Base-by-base conservation (phyloP, 768 basidiomycete species). In the Fibroporia radiculosa region DNA sequence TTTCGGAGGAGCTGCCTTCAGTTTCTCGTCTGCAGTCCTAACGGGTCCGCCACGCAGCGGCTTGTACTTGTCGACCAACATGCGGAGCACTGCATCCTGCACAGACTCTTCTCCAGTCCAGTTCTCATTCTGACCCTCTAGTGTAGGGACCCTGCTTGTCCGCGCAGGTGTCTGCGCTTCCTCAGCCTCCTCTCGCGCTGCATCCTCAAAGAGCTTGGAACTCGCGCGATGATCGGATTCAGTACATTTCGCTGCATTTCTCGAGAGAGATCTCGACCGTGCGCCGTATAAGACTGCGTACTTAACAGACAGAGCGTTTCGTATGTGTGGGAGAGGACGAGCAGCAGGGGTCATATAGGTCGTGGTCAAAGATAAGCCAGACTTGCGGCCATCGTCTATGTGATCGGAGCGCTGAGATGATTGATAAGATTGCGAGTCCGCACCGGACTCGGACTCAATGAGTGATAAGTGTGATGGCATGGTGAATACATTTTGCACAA, bases 41-140 rank as follows among this genome's bases (percentile, higher is more conserved):
- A 84, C 72, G 10, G 65, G 59, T 7, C 77, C 80, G 7, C 68
- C 73, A n/a, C 85, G 72, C 26, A 90, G 62, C 1, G 89, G 87
- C 62, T 85, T 90, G 67, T 91, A 82, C 58, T 87, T 84, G 67
- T 92, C 89, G 26, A 90, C 72, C 4, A 92, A 72, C 86, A 93
- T 92, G 18, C 88, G 75, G 14, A 89, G 67, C 1, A 92, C 80
- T 0, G 80, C 74, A 63, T 86, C 80, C 42, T 78, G 66, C 1
- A 77, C 68, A 6, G 72, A 68, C 61, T 91, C 89, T 10, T 91
- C 84, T 0, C 86, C 86, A 1, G 74, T 75, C 89, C 86, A 90
- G 57, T 88, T 82, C 45, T 74, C 68, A 26, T 82, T 66, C 52
- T 75, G 69, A 38, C 63, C 66, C 51, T 74, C 68, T 39, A 69